Base-by-base conservation (phyloP, 352 stramenopile genomes). In the Vaucheria bursata region DNA sequence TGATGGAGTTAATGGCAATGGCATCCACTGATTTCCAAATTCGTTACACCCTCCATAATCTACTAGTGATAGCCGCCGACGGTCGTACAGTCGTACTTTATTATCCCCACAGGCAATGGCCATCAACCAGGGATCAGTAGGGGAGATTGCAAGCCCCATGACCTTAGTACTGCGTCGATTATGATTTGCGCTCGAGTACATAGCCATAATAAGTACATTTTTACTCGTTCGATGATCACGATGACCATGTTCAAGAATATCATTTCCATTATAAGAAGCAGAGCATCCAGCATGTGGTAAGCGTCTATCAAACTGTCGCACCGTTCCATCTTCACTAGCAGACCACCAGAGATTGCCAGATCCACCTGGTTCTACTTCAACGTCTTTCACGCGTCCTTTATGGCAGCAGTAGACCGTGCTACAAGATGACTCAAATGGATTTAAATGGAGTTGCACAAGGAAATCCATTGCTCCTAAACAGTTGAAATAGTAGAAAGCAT, bases 371-470 rank as follows among this genome's bases (percentile, higher is more conserved):
- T 75, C 34, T 39, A 81, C 75, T 71, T 85, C 87, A 50, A 94
- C 90, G 52, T 93, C 89, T 79, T 95, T 93, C 31, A 94, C 89
- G 37, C 90, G 88, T 12, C 88, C 88, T 12, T 74, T 74, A 72
- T 95, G 90, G 29, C 91, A 85, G 3, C 85, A 84, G 70, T 91
- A 92, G 5, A 88, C 50, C 29, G 87, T 80, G 8, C 64, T 90
- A 1, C 84, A 83, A 52, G 88, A 85, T 1, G 85, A 80, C 1
- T 78, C 87, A 79, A 93, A 94, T 38, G 89, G 90, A 64, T 88
- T 88, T 65, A 92, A 92, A 73, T 94, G 90, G 53, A 95, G 85
- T 18, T 89, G 89, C 8, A 95, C 90, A 74, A 93, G 87, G 29
- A 87, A 85, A 18, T 81, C 75, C 75, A 81, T 81, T 1, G 75